Evolutionary conservation across 148 eudicot genomes (phyloP).

Genomic region (Mesembryanthemum crystallinum): DNA sequence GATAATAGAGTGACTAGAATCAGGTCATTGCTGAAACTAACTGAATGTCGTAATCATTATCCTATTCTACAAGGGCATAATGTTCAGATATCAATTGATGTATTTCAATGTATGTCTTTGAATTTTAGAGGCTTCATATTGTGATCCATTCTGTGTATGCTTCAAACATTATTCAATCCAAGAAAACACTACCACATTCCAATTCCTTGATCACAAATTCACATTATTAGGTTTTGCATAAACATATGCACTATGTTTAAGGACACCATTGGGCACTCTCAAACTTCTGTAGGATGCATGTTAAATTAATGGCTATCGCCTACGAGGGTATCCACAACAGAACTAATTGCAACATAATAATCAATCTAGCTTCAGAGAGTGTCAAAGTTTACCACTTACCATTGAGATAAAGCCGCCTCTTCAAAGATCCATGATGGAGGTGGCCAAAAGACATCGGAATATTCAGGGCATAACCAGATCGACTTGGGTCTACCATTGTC

Average conservation of each 20-base stretch:
- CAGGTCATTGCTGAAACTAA: background rate
- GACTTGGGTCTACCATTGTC: too few species aligned
- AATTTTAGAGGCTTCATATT: background rate
- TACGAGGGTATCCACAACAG: background rate
- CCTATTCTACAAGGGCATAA: background rate
- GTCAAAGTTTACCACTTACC: background rate
- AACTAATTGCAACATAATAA: too few species aligned
- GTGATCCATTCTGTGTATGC: background rate
- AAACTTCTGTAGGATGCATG: background rate
- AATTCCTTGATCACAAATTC: background rate
- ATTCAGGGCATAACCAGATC: background rate
- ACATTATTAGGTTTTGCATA: background rate
- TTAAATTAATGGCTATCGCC: background rate
- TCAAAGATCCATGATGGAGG: slow-evolving; percentile 12
- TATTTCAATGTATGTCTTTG: background rate
- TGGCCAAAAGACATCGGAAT: slow-evolving; percentile 13
- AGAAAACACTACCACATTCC: too few species aligned
- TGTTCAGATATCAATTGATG: background rate
- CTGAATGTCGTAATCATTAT: background rate
- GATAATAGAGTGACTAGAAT: background rate
- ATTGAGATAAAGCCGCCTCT: background rate
- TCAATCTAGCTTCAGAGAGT: background rate
- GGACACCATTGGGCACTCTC: background rate
- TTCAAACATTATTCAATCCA: background rate
- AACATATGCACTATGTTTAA: background rate